Evolutionary conservation across 768 basidiomycete species (phyloP).

Genomic region (Naganishia vishniacii): DNA sequence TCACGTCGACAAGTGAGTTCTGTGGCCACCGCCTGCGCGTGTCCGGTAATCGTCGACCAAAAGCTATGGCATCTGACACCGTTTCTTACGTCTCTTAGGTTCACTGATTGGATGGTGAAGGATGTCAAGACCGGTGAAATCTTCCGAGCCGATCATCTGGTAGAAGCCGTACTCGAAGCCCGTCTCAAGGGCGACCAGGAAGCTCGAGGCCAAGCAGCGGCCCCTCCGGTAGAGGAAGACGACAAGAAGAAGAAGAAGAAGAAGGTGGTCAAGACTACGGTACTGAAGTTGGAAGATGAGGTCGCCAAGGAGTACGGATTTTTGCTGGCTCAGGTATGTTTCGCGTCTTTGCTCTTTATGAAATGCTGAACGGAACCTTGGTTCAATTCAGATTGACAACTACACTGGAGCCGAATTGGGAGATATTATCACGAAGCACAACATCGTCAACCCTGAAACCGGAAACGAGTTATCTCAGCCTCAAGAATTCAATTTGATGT

Average conservation of each 20-base stretch:
- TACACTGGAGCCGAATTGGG: slow-evolving; percentile 84
- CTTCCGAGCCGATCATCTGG: slow-evolving; percentile 90
- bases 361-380: neutral
- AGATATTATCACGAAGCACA: slow-evolving; percentile 70
- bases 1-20: slow-evolving; percentile 71
- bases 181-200: slow-evolving; percentile 83
- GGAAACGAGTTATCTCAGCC: slow-evolving; percentile 89
- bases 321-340: slow-evolving; percentile 76
- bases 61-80: too few relatives aligned
- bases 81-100: slow-evolving; percentile 53
- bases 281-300: slow-evolving; percentile 68
- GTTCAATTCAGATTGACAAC: slow-evolving; percentile 70
- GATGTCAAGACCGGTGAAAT: slow-evolving; percentile 92
- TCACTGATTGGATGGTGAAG: slow-evolving; percentile 99
- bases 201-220: slow-evolving; percentile 61
- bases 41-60: too few relatives aligned
- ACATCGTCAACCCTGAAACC: slow-evolving; percentile 83
- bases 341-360: neutral
- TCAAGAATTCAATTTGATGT: slow-evolving; percentile 97
- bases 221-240: slow-evolving; percentile 58
- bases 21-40: neutral
- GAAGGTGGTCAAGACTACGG: slow-evolving; percentile 59
- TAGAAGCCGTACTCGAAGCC: slow-evolving; percentile 84
- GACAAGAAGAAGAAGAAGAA: slow-evolving; percentile 68
- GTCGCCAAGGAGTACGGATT: slow-evolving; percentile 70